Percentiles rank a stretch among this genome's conserved stretches.
Conservation (phyloP, 2,329 filamentous ascomycete genomes). For the Paramyrothecium sp. region DNA sequence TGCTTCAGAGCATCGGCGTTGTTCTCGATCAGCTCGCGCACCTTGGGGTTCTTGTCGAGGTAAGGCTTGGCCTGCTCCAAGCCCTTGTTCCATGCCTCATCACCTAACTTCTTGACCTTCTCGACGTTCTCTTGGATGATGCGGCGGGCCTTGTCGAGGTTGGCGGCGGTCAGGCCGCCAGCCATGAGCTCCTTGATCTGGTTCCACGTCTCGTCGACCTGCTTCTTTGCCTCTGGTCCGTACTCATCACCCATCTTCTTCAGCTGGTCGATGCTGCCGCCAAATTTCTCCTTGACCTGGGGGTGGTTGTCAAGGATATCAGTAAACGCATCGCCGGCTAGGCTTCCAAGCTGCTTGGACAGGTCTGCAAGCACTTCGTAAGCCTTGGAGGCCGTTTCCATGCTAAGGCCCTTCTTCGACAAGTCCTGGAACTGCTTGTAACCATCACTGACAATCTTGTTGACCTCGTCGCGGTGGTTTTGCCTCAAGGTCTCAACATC, state of each 20-base stretch:
- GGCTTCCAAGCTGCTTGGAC: conserved; percentile 54
- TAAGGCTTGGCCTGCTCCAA: conserved; percentile 69
- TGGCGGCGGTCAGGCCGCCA: conserved; percentile 54
- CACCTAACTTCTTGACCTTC: conserved; percentile 64
- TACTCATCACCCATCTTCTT: conserved; percentile 68
- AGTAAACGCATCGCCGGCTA: conserved; percentile 60
- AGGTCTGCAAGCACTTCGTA: conserved; percentile 64
- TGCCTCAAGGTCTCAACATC: conserved; percentile 67
- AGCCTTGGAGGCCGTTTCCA: conserved; percentile 60
- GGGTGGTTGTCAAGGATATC: conserved; percentile 75
- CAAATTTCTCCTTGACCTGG: conserved; percentile 68
- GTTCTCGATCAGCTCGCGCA: conserved; percentile 70
- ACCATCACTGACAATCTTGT: conserved; percentile 64
- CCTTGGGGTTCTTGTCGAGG: conserved; percentile 73
- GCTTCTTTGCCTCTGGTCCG: conserved; percentile 75
- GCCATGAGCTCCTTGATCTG: conserved; percentile 64
- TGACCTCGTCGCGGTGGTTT: conserved; percentile 69
- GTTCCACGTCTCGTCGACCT: conserved; percentile 69
- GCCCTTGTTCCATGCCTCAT: conserved; percentile 71
- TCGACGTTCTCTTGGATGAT: conserved; percentile 69
- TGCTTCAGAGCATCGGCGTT: conserved; percentile 67
- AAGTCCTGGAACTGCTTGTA: conserved; percentile 66
- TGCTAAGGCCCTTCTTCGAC: conserved; percentile 56
- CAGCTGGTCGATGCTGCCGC: conserved; percentile 65
- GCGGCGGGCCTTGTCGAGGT: conserved; percentile 54